Conservation (phyloP, 2,329 filamentous ascomycete species). For the Aspergillus sp. region DNA sequence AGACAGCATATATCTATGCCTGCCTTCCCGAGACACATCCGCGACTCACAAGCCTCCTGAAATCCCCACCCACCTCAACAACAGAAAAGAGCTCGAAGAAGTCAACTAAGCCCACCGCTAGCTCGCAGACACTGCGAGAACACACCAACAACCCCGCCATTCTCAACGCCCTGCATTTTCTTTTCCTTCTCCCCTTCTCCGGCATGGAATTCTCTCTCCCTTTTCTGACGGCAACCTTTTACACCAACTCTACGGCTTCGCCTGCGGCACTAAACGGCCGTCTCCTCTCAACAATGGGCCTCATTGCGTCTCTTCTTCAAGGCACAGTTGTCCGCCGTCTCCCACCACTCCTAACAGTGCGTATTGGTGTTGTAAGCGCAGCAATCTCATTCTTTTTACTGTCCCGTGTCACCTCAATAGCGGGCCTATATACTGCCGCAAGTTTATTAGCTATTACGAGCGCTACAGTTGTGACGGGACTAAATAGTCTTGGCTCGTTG, state of each 20-base stretch:
- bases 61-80: slow-evolving; percentile 17
- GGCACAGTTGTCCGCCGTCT: slow-evolving; percentile 86
- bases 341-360: slow-evolving; percentile 76
- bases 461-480: slow-evolving; percentile 88
- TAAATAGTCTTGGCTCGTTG: slow-evolving; percentile 90
- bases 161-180: slow-evolving; percentile 81
- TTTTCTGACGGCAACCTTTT: slow-evolving; percentile 96
- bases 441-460: slow-evolving; percentile 84
- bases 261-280: slow-evolving; percentile 75
- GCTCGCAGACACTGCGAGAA: slow-evolving; percentile 29
- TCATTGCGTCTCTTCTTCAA: slow-evolving; percentile 89
- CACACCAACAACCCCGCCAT: slow-evolving; percentile 80
- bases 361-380: slow-evolving; percentile 75
- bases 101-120: background rate
- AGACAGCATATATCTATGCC: slow-evolving; percentile 84
- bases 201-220: slow-evolving; percentile 97
- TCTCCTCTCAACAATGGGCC: slow-evolving; percentile 84
- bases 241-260: slow-evolving; percentile 61
- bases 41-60: slow-evolving; percentile 55
- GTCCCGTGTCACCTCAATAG: slow-evolving; percentile 64
- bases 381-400: slow-evolving; percentile 79
- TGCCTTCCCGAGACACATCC: slow-evolving; percentile 77
- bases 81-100: background rate
- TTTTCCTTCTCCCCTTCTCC: slow-evolving; percentile 94
- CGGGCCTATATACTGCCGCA: slow-evolving; percentile 76